phyloP scores from a whole-genome alignment of 306 rosid genomes.

The Adenanthera pavonina region DNA sequence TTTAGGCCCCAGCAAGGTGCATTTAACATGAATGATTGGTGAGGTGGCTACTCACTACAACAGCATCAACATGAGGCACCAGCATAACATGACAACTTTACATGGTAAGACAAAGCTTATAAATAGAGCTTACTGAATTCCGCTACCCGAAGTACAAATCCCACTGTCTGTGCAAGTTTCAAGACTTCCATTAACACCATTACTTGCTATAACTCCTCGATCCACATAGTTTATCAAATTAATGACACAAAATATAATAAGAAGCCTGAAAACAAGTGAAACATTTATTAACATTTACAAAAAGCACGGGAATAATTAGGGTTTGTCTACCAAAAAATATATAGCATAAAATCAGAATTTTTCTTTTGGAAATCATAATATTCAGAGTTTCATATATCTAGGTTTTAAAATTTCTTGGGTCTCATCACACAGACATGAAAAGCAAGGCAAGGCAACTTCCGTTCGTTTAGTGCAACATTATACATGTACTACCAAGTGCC shows the following conservation, averaged over 20 bases:
- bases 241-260: constrained; percentile 65
- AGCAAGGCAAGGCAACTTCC: background rate
- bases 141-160: constrained; percentile 71
- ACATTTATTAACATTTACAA: background rate
- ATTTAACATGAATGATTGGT: background rate
- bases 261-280: constrained; percentile 58
- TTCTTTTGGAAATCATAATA: background rate
- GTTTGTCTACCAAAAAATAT: background rate
- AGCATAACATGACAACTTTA: background rate
- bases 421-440: background rate
- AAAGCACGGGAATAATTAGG: background rate
- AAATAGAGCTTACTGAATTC: constrained; percentile 81
- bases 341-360: background rate
- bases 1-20: background rate
- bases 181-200: constrained; percentile 84
- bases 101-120: constrained; percentile 16
- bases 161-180: constrained; percentile 71
- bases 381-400: background rate
- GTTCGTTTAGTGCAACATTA: background rate
- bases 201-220: constrained; percentile 92
- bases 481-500: background rate
- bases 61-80: background rate
- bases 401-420: background rate
- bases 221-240: constrained; percentile 80
- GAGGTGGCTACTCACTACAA: background rate